Base-by-base conservation (phyloP, 2,329 filamentous ascomycete species). In the Colletotrichum lindemuthianum region DNA sequence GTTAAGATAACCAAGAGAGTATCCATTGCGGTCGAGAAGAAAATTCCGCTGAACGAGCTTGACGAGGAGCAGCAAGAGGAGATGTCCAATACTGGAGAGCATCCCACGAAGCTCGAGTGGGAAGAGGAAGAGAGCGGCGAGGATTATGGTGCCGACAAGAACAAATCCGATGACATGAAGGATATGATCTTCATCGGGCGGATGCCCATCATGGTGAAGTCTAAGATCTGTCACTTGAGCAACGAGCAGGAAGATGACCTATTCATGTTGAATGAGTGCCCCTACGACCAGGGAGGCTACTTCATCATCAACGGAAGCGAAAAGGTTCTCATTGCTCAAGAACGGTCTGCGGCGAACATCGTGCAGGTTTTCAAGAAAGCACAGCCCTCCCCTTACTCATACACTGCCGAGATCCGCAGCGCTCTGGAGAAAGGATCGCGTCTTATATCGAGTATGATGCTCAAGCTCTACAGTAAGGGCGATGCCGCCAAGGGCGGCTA, bases 311-410 rank as follows among this genome's bases (percentile, higher is more conserved):
- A 99, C 80, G 96, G 96, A 47, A 97, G 92, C 78, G 96, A 99
- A 76, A 99, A 99, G 84, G 96, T 99, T 24, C 82, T 99, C 70
- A 99, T 99, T 72, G 96, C 96, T 1, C 96, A 99, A 77, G 96
- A 99, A 79, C 91, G 96, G 67, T 97, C 94, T 75, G 96, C 96
- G 44, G 96, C 95, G 74, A 99, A 99, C 75, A 99, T 98, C 64
- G 96, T 99, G 6, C 96, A 99, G 79, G 95, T 99, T 34, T 99
- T 99, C 87, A 95, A 97, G 81, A 99, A 99, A 82, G 93, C 95
- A 0, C 87, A 90, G 70, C 93, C 93, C n/a, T 95, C 92, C 69
- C 92, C 93, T 9, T 97, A 93, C 68, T 94, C 93, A 2, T 97
- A 96, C 77, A 91, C 95, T 32, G 96, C 96, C 11, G 96, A 99